Base-by-base conservation (phyloP, 352 stramenopile species). In the Pseudoperonospora humuli region DNA sequence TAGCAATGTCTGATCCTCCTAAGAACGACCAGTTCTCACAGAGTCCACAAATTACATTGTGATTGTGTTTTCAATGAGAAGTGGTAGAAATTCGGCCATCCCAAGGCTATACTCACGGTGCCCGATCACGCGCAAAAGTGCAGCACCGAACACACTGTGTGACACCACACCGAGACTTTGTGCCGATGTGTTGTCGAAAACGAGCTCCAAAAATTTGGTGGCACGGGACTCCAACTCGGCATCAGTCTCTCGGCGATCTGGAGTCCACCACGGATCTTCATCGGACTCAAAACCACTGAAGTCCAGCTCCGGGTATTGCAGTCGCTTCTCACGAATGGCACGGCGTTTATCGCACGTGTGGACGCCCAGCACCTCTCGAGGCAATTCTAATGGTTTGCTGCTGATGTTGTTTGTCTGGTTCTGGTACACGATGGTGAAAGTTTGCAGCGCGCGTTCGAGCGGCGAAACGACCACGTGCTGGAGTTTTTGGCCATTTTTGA, bases 71-170 rank as follows among this genome's bases (percentile, higher is more conserved):
- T 64, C 49, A 25, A 64, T 51, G 23, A 64, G 41, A 48, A 64
- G 43, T 9, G 55, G 55, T 28, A 64, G 15, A 37, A 64, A 60
- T 13, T 64, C 55, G 6, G 50, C 55, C 5, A 50, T 64, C 7
- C 49, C 43, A 14, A 64, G 33, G 43, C 28, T 64, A 26, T 60
- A 64, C 25, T 59, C 39, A n/a, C 43, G 55, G 35, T 64, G 55
- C 5, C 50, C 55, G 13, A 64, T 56, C 4, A 56, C 55, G 17
- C 43, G 55, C 6, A 64, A 33, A 31, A 64, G 32, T 17, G 55
- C 55, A 35, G 49, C 49, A 24, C 55, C 43, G 46, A 64, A 64
- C 3, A 64, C 41, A 26, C 49, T 64, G 39, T 63, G 48, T 3
- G 54, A 63, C 15, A 63, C 54, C 21, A 63, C 48, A 9, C 42